Evolutionary conservation across 805 yeast genomes (phyloP).

Genomic region (Pichia pseudocactophila): DNA sequence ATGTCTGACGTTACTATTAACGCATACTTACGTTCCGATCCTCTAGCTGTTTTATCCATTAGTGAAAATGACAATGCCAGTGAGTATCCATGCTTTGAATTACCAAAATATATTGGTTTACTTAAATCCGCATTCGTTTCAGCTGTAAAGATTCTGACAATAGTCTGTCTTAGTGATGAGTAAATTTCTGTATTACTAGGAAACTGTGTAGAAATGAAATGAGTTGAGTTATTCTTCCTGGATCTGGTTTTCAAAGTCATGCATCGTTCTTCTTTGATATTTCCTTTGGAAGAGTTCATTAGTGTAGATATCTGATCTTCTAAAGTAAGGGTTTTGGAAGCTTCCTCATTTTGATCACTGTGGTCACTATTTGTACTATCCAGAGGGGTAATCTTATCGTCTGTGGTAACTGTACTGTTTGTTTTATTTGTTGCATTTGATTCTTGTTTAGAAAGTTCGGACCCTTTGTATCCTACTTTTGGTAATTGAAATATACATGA

Average conservation of each 20-base stretch:
- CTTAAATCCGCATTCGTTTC: constrained; percentile 53
- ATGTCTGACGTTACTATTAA: constrained; percentile 48
- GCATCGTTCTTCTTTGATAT: background rate
- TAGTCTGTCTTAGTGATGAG: constrained; percentile 47
- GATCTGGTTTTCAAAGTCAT: constrained; percentile 12
- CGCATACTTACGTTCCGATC: constrained; percentile 62
- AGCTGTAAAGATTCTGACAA: constrained; percentile 56
- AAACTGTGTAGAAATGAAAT: constrained; percentile 50
- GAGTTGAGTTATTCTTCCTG: constrained; percentile 11
- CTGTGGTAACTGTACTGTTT: background rate
- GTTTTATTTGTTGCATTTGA: background rate
- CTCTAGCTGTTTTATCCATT: constrained; percentile 58
- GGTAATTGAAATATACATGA: constrained; percentile 42
- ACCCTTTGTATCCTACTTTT: background rate
- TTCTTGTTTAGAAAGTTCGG: constrained; percentile 33
- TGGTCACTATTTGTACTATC: background rate
- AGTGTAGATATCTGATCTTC: constrained; percentile 8
- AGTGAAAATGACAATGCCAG: constrained; percentile 52
- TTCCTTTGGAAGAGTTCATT: background rate
- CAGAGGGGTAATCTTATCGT: background rate
- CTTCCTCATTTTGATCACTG: background rate
- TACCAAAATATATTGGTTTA: constrained; percentile 58
- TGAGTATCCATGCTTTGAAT: constrained; percentile 51
- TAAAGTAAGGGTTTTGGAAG: constrained; percentile 2
- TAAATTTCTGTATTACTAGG: constrained; percentile 45